Percentiles rank a stretch among this genome's conserved stretches.
phyloP scores from a whole-genome alignment of 257 asterid species.

The Solanum ossicruentum region DNA sequence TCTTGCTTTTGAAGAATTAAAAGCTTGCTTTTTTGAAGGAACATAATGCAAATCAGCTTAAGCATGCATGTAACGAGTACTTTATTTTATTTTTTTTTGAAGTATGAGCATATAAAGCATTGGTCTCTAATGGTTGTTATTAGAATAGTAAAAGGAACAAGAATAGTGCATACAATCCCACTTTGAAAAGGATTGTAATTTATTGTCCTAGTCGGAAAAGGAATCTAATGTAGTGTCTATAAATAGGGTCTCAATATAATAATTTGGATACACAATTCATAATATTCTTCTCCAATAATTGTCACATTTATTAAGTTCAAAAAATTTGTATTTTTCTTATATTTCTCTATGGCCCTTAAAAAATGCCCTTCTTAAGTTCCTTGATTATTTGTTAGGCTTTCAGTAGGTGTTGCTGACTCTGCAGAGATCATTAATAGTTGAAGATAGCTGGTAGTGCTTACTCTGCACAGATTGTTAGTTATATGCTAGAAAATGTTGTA shows the following conservation, averaged over 20 bases:
- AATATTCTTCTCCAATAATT: no score
- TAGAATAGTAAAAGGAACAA: no score
- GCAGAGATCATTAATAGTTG: neutral
- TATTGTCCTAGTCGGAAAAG: no score
- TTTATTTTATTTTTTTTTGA: no score
- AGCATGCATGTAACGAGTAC: neutral
- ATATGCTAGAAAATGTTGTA: neutral
- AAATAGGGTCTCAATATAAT: no score
- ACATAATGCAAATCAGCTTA: neutral
- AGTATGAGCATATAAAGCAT: neutral
- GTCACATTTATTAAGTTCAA: neutral
- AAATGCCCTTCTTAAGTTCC: neutral
- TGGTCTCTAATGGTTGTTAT: neutral
- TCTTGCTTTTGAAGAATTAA: neutral
- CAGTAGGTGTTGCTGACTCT: neutral
- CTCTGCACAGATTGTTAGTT: neutral
- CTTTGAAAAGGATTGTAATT: no score
- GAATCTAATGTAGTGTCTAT: no score
- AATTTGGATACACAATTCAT: no score
- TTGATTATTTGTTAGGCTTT: neutral
- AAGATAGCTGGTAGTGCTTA: neutral
- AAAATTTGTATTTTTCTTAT: neutral
- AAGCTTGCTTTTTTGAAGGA: neutral
- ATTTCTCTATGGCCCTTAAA: neutral
- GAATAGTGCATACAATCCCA: no score